These are phyloP conservation scores for Lentinula lateritia DNA, from an alignment of 768 basidiomycete species.

Conservation along the genomic window DNA sequence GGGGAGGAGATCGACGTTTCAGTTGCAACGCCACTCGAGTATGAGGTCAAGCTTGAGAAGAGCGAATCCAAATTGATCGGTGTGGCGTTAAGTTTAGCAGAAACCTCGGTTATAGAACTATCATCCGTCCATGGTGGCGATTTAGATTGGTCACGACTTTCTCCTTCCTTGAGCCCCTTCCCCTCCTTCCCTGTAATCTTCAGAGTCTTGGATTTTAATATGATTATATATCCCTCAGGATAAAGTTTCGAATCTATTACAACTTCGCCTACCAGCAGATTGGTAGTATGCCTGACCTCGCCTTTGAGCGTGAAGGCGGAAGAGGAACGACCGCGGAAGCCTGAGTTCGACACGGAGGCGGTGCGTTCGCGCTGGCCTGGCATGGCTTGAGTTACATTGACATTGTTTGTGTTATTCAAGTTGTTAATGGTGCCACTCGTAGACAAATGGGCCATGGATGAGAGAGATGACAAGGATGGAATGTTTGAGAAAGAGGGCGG, in stretches of 20 bases:
- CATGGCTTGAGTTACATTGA: not conserved
- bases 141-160: not conserved
- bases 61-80: conserved; percentile 4
- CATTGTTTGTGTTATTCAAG: not conserved
- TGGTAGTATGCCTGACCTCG: conserved; percentile 54
- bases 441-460: conserved; percentile 1
- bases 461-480: not conserved
- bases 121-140: not conserved
- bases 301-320: conserved; percentile 61
- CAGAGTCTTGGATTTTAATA: conserved; percentile 23
- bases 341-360: not conserved
- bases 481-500: not conserved
- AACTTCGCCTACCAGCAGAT: conserved; percentile 73
- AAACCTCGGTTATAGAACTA: not conserved
- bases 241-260: conserved; percentile 80
- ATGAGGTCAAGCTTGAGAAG: not conserved
- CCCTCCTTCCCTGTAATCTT: not conserved
- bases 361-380: conserved; percentile 1
- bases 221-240: conserved; percentile 65
- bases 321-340: conserved; percentile 33
- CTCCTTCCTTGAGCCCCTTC: not conserved
- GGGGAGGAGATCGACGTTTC: not conserved
- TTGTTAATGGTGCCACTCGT: conserved; percentile 11
- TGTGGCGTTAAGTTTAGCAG: not conserved
- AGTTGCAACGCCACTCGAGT: not conserved